Conservation (phyloP, 306 rosid genomes). For the Trifolium pratense region DNA sequence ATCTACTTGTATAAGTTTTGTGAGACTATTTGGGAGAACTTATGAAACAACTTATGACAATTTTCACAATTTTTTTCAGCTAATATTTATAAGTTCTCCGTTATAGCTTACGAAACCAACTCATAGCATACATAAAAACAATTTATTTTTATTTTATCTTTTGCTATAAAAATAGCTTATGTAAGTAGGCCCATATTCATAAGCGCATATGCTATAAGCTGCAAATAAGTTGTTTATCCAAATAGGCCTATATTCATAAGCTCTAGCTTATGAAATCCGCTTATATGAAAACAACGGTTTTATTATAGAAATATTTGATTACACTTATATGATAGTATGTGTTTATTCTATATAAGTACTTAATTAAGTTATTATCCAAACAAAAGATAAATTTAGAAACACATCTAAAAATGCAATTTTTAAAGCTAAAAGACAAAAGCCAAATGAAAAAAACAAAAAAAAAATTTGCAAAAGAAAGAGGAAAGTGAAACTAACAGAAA, state of each 20-base stretch:
- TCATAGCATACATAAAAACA: too few species aligned
- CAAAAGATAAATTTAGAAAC: not conserved
- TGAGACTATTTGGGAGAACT: too few species aligned
- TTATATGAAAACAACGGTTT: not conserved
- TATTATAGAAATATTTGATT: not conserved
- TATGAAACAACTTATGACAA: too few species aligned
- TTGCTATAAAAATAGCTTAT: too few species aligned
- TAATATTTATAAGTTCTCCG: too few species aligned
- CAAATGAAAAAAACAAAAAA: not conserved
- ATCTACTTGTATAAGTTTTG: not conserved
- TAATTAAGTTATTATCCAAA: not conserved
- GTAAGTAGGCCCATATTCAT: too few species aligned
- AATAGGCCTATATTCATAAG: too few species aligned
- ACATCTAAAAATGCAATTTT: not conserved
- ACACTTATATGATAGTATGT: not conserved
- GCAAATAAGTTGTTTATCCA: too few species aligned
- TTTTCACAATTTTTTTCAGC: not conserved
- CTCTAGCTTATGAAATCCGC: not conserved
- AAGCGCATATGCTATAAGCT: too few species aligned
- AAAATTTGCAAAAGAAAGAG: not conserved
- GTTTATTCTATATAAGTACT: not conserved
- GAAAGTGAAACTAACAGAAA: slow-evolving; percentile 61
- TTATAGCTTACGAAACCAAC: not conserved
- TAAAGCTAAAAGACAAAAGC: not conserved
- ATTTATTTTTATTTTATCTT: too few species aligned